phyloP scores from a whole-genome alignment of 2,329 filamentous ascomycete species.

The Trichoderma hamatum region DNA sequence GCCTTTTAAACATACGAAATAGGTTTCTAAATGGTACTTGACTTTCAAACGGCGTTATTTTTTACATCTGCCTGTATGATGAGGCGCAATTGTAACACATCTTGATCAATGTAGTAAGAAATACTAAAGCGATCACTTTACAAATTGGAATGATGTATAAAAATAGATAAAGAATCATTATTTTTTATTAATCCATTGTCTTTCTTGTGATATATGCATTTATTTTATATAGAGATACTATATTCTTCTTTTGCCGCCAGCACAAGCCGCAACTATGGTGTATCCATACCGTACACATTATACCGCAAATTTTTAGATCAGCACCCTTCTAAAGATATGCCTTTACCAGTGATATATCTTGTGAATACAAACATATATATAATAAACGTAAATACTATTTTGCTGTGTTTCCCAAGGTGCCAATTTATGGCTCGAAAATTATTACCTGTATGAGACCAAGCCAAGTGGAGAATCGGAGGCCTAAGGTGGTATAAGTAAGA shows the following conservation, averaged over 20 bases:
- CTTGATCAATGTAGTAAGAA: too few relatives aligned
- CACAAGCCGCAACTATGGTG: not conserved
- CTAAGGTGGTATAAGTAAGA: not conserved
- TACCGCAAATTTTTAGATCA: not conserved
- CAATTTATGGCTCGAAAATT: not conserved
- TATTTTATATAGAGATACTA: too few relatives aligned
- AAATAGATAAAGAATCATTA: not conserved
- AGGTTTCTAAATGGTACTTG: not conserved
- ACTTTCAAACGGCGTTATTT: not conserved
- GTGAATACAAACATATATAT: not conserved
- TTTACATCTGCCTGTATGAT: not conserved
- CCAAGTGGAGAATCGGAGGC: not conserved
- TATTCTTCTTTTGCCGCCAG: not conserved
- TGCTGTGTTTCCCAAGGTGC: not conserved
- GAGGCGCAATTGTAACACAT: not conserved
- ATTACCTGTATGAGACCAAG: not conserved
- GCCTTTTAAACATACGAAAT: not conserved
- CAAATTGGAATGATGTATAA: not conserved
- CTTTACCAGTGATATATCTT: not conserved
- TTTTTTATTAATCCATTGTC: not conserved
- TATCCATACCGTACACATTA: not conserved
- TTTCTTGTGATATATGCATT: not conserved
- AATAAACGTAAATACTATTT: not conserved
- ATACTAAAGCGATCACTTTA: not conserved
- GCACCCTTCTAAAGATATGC: fast-evolving